Percentiles rank a stretch among this genome's conserved stretches.
phyloP scores from a whole-genome alignment of 176 grass and related monocot species.

The Cenchrus americanus region DNA sequence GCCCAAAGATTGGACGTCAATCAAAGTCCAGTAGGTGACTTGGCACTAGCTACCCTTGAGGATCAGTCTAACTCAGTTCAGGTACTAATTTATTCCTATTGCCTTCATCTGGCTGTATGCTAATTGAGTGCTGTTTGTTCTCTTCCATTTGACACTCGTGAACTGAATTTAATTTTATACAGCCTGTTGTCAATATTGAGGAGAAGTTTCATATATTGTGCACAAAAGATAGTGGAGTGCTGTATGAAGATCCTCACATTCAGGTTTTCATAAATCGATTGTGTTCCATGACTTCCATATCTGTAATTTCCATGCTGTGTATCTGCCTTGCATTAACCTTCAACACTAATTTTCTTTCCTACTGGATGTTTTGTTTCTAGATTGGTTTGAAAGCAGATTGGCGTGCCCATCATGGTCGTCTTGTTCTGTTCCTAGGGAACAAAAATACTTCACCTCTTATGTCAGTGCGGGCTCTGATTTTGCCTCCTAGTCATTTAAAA shows the following conservation, averaged over 20 bases:
- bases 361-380: constrained; percentile 44
- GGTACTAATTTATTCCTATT: constrained; percentile 52
- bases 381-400: constrained; percentile 98
- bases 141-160: constrained; percentile 32
- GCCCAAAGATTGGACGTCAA: constrained; percentile 60
- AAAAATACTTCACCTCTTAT: constrained; percentile 87
- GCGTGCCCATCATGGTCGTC: constrained; percentile 83
- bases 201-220: constrained; percentile 93
- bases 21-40: constrained; percentile 65
- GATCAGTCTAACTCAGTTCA: constrained; percentile 83
- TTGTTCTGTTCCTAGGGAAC: constrained; percentile 96
- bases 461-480: constrained; percentile 67
- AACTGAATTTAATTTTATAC: constrained; percentile 48
- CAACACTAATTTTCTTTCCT: constrained; percentile 14
- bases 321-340: constrained; percentile 19
- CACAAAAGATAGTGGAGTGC: constrained; percentile 91
- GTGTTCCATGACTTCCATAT: neutral
- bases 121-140: neutral
- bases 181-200: constrained; percentile 76
- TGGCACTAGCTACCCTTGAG: constrained; percentile 88
- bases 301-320: neutral
- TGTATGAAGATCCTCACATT: constrained; percentile 93
- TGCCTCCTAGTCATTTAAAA: constrained; percentile 87
- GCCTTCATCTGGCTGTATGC: neutral
- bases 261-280: constrained; percentile 63